phyloP scores from a whole-genome alignment of 306 rosid genomes.

The Inga leiocalycina region DNA sequence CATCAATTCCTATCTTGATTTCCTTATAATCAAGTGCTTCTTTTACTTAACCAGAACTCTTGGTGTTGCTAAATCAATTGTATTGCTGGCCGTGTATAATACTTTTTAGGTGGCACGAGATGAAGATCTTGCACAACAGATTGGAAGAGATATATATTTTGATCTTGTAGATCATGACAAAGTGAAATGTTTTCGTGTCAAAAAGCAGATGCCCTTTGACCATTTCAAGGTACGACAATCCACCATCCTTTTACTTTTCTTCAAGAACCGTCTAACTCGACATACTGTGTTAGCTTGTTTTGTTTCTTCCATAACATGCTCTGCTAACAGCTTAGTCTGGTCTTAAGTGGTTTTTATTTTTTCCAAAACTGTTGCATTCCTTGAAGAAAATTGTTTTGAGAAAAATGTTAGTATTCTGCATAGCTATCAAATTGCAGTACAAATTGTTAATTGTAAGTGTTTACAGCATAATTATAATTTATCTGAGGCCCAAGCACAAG shows the following conservation, averaged over 20 bases:
- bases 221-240: neutral
- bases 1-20: constrained; percentile 7
- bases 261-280: constrained; percentile 9
- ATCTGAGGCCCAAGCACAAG: neutral
- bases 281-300: neutral
- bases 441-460: neutral
- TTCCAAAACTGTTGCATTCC: neutral
- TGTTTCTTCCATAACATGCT: neutral
- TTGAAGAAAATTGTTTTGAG: neutral
- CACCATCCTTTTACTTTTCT: neutral
- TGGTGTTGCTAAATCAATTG: constrained; percentile 14
- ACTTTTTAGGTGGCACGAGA: neutral
- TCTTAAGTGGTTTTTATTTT: neutral
- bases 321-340: neutral
- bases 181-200: neutral
- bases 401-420: neutral
- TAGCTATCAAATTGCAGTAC: neutral
- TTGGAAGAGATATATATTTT: neutral
- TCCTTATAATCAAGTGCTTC: constrained; percentile 6
- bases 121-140: neutral
- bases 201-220: neutral
- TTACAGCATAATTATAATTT: too few relatives aligned
- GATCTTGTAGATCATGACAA: neutral
- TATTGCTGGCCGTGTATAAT: constrained; percentile 21
- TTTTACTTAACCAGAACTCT: neutral